Conservation (phyloP, 2,329 filamentous ascomycete genomes). For the Pestalotiopsis sp. region DNA sequence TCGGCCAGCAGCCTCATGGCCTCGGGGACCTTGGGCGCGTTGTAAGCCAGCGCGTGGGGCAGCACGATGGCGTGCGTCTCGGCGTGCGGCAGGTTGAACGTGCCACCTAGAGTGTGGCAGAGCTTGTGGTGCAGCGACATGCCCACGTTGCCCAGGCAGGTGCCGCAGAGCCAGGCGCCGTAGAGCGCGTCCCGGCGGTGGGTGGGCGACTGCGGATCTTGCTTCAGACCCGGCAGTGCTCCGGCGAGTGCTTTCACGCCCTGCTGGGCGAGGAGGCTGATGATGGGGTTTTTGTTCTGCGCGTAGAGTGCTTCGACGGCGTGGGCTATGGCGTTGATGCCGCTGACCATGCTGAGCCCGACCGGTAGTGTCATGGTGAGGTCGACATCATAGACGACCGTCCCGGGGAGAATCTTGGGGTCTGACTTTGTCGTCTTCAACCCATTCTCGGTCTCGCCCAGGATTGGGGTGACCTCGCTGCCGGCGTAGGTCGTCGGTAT, state of each 20-base stretch:
- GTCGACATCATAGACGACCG: slow-evolving; percentile 67
- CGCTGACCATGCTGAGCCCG: slow-evolving; percentile 56
- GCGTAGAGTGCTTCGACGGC: slow-evolving; percentile 67
- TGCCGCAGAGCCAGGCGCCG: slow-evolving; percentile 66
- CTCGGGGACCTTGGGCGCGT: slow-evolving; percentile 54
- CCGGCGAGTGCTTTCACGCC: slow-evolving; percentile 55
- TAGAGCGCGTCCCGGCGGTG: slow-evolving; percentile 58
- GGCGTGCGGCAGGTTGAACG: slow-evolving; percentile 64
- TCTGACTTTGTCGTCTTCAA: slow-evolving; percentile 59
- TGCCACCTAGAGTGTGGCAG: slow-evolving; percentile 65
- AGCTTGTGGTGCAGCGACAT: slow-evolving; percentile 71
- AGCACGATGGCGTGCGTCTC: slow-evolving; percentile 67
- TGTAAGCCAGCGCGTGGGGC: slow-evolving; percentile 65
- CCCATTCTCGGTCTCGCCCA: slow-evolving; percentile 62
- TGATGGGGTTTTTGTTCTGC: slow-evolving; percentile 61
- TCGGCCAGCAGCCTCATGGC: slow-evolving; percentile 54
- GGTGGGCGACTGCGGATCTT: slow-evolving; percentile 41
- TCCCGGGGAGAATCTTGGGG: slow-evolving; percentile 59
- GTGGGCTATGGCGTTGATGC: slow-evolving; percentile 68
- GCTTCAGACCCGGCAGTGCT: slow-evolving; percentile 54
- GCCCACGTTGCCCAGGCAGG: slow-evolving; percentile 58
- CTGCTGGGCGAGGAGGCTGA: slow-evolving; percentile 58
- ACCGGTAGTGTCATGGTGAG: slow-evolving; percentile 60
- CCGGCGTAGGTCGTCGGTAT: slow-evolving; percentile 65
- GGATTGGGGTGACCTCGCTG: slow-evolving; percentile 66